Evolutionary conservation across 495 filamentous ascomycete species (phyloP).

Genomic region (Penicillium roqueforti): DNA sequence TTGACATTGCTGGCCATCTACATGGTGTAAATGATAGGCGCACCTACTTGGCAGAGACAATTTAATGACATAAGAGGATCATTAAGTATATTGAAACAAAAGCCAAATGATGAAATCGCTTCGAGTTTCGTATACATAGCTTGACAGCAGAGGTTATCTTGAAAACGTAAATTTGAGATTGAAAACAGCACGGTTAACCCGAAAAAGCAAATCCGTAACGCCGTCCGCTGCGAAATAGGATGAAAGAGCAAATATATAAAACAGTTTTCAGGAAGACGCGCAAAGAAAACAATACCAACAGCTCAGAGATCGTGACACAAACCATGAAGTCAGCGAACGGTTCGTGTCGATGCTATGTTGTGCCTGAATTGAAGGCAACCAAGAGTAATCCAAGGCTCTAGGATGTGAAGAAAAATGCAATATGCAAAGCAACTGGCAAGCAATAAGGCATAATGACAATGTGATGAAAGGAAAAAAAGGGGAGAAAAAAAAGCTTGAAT

Average conservation of each 20-base stretch:
- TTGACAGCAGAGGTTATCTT: neutral
- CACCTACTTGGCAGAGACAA: neutral
- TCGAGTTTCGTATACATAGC: neutral
- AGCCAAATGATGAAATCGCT: neutral
- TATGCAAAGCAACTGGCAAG: conserved; percentile 21
- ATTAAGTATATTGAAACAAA: neutral
- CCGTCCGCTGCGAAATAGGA: conserved; percentile 26
- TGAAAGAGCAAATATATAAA: conserved; percentile 18
- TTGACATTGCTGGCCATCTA: neutral
- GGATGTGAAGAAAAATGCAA: conserved; percentile 9
- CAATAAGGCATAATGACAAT: conserved; percentile 9
- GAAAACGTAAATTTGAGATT: neutral
- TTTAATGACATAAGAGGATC: neutral
- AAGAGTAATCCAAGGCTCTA: conserved; percentile 11
- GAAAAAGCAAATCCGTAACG: conserved; percentile 20
- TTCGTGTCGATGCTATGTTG: conserved; percentile 2
- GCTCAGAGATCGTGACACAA: conserved; percentile 10
- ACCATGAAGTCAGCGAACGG: conserved; percentile 5
- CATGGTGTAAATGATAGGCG: neutral
- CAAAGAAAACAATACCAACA: neutral
- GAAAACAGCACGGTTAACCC: conserved; percentile 1
- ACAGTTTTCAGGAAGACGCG: conserved; percentile 12
- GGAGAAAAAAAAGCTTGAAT: conserved; percentile 16
- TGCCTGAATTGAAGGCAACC: neutral
- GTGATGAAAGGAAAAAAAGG: neutral